Evolutionary conservation across 2,329 filamentous ascomycete genomes (phyloP).

Genomic region (Microsporum ferrugineum): DNA sequence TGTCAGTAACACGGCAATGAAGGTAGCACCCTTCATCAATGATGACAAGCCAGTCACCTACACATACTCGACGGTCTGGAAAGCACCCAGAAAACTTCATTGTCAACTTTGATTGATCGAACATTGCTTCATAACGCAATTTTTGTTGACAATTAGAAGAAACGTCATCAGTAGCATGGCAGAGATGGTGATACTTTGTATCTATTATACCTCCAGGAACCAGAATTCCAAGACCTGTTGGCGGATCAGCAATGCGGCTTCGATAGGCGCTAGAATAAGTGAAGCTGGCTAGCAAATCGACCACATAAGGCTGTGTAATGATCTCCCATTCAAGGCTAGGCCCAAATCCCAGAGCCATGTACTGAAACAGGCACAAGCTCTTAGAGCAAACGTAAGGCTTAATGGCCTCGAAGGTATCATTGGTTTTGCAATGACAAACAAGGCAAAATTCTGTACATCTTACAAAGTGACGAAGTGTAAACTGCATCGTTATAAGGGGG

Average conservation of each 20-base stretch:
- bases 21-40: conserved; percentile 18
- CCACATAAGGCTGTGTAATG: conserved; percentile 62
- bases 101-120: conserved; percentile 29
- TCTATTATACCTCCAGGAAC: conserved; percentile 7
- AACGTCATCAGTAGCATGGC: background rate
- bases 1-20: conserved; percentile 43
- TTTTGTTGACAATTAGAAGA: background rate
- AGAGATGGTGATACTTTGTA: background rate
- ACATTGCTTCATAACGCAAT: conserved; percentile 15
- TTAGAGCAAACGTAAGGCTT: conserved; percentile 61
- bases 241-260: conserved; percentile 41
- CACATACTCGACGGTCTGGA: conserved; percentile 23
- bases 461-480: conserved; percentile 62
- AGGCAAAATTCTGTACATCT: conserved; percentile 80
- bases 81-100: conserved; percentile 18
- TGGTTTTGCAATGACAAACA: conserved; percentile 62
- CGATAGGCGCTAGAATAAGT: conserved; percentile 52
- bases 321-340: conserved; percentile 80
- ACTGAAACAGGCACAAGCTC: conserved; percentile 72
- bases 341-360: conserved; percentile 74
- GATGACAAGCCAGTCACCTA: conserved; percentile 45
- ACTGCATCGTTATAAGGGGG: conserved; percentile 57
- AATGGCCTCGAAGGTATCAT: conserved; percentile 46
- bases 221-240: conserved; percentile 44
- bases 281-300: conserved; percentile 74